Percentiles rank a stretch among this genome's conserved stretches.
Conservation (phyloP, 1,284 basidiomycete species). For the Melampsora larici-populina region DNA sequence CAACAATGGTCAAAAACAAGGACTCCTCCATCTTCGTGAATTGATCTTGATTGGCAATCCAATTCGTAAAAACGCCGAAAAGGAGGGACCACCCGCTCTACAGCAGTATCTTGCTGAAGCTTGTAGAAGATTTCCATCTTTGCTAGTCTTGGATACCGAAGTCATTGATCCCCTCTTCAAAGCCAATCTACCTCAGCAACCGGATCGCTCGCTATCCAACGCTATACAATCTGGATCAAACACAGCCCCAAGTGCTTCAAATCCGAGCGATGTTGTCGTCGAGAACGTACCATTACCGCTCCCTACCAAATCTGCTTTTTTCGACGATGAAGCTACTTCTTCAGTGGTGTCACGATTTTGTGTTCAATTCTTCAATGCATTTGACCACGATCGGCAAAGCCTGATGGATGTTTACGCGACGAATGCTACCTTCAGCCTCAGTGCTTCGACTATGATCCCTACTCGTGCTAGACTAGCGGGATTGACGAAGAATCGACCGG, state of each 20-base stretch:
- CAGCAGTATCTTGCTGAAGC: conserved; percentile 51
- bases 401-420: conserved; percentile 38
- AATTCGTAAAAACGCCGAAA: conserved; percentile 64
- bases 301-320: conserved; percentile 20
- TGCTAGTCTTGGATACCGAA: conserved; percentile 34
- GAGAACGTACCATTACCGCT: conserved; percentile 1
- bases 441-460: conserved; percentile 19
- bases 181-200: neutral
- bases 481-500: conserved; percentile 15
- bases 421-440: conserved; percentile 23
- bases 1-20: neutral
- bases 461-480: conserved; percentile 6
- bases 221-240: neutral
- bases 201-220: neutral
- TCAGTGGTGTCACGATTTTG: conserved; percentile 26
- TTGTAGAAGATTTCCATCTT: conserved; percentile 19
- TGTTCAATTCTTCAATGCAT: conserved; percentile 37
- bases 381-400: conserved; percentile 18
- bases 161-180: conserved; percentile 29
- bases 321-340: conserved; percentile 24
- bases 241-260: neutral
- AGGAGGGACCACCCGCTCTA: conserved; percentile 62
- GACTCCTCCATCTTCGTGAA: conserved; percentile 65
- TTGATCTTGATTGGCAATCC: conserved; percentile 77
- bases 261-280: no score